Evolutionary conservation across 495 filamentous ascomycete species (phyloP), one percentile per base, ranked within the genome.

Genomic region (Penicillium coprophilum): DNA sequence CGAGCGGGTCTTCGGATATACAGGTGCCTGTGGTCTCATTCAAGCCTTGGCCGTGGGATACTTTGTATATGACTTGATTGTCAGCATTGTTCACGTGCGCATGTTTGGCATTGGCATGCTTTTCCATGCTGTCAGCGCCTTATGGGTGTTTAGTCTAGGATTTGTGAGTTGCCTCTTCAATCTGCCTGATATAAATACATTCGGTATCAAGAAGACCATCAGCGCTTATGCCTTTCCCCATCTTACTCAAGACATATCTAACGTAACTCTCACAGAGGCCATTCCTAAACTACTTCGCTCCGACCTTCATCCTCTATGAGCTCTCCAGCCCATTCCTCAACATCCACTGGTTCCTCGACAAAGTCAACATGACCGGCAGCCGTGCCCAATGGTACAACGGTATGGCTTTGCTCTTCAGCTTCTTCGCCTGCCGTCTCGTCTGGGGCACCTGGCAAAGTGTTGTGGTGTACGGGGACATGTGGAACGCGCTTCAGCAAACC

Each of bases 341-440:
- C 71, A 89, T 97, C 74, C 94, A 99, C 80, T 99, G 94, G 94
- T 97, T 99, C 82, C 92, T 88, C 67, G 94, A 99, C 78, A 99
- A 99, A 76, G 80, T 97, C 64, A 85, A 89, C 70, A 87, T 96
- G 82, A 99, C 95, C 21, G 94, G 94, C 49, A 88, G 88, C 57
- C 79, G 71, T 15, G 59, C 82, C 44, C 92, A 97, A 73, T 85
- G 93, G 63, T 89, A 92, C 73, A 97, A 97, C 70, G 92, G 92
- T 63, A 84, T 93, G 69, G 60, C 81, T 56, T 66, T 77, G 4
- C 73, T 77, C 46, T 64, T 54, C 38, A 85, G 83, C 45, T 99
- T 99, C 78, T 94, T 96, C 78, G 81, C 70, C 70, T 95, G 90
- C 71, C 91, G 94, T 53, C 81, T 99, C 12, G 74, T 95, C 61